Conservation (phyloP, 2,329 filamentous ascomycete genomes). For the Botrytis sinoallii region DNA sequence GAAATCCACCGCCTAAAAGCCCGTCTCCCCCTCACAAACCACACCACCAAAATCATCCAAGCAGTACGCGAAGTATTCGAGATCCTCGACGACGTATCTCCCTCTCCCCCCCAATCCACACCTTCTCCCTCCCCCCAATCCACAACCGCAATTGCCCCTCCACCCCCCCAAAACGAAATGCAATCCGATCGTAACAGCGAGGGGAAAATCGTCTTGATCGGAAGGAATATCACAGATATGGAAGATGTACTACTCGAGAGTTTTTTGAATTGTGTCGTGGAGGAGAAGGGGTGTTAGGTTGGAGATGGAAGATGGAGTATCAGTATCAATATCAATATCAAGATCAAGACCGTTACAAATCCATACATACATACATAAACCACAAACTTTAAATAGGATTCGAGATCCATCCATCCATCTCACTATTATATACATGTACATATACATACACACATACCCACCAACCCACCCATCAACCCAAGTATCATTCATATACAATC, state of each 20-base stretch:
- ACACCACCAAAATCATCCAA: slow-evolving; percentile 71
- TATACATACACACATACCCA: too few relatives aligned
- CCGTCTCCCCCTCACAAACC: slow-evolving; percentile 61
- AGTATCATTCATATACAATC: too few relatives aligned
- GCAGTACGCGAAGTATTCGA: slow-evolving; percentile 94
- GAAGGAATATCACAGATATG: neutral
- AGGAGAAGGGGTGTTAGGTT: neutral
- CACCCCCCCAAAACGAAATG: neutral
- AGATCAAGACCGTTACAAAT: too few relatives aligned
- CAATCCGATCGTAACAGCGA: neutral
- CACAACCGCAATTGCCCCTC: too few relatives aligned
- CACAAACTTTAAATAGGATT: too few relatives aligned
- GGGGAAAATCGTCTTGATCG: slow-evolving; percentile 17
- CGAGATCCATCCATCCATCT: too few relatives aligned
- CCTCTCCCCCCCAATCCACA: too few relatives aligned
- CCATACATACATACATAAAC: too few relatives aligned
- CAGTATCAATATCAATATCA: neutral
- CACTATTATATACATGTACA: too few relatives aligned
- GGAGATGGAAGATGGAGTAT: too few relatives aligned
- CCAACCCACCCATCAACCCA: too few relatives aligned
- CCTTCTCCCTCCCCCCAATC: too few relatives aligned
- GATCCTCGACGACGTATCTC: slow-evolving; percentile 59
- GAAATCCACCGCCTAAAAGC: slow-evolving; percentile 91
- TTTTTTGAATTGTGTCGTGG: slow-evolving; percentile 9
- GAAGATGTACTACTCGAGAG: neutral